Percentiles rank a stretch among this genome's conserved stretches.
phyloP scores from a whole-genome alignment of 768 basidiomycete genomes.

The Boletus vinaceobasis region DNA sequence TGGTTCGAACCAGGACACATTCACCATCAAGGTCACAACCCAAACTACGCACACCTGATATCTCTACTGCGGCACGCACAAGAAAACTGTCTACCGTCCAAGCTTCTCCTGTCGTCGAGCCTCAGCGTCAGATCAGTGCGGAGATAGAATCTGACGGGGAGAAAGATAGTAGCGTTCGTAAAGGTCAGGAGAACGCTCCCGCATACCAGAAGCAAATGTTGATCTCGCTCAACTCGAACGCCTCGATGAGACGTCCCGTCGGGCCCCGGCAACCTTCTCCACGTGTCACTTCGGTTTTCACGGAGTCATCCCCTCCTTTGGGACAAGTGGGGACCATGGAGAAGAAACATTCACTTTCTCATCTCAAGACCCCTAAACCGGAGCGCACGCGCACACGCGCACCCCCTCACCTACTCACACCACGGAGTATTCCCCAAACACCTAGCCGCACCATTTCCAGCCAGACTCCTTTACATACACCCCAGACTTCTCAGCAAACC shows the following conservation, averaged over 20 bases:
- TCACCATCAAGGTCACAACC: conserved; percentile 37
- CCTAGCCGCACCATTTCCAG: conserved; percentile 22
- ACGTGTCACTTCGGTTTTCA: conserved; percentile 2
- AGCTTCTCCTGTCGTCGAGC: conserved; percentile 24
- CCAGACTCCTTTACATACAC: conserved; percentile 16
- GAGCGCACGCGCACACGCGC: conserved; percentile 13
- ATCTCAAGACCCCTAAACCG: neutral
- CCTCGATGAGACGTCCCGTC: conserved; percentile 21
- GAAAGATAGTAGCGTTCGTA: neutral
- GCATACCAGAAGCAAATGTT: conserved; percentile 11
- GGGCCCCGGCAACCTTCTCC: conserved; percentile 22
- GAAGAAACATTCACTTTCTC: conserved; percentile 5
- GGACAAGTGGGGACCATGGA: neutral
- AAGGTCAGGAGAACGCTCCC: neutral
- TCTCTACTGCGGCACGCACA: conserved; percentile 4
- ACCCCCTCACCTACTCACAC: neutral
- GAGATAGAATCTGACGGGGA: conserved; percentile 1
- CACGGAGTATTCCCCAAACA: conserved; percentile 1
- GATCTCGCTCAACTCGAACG: conserved; percentile 20
- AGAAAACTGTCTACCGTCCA: conserved; percentile 32
- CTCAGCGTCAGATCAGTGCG: conserved; percentile 7
- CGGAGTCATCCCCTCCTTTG: conserved; percentile 1
- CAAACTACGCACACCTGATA: conserved; percentile 22
- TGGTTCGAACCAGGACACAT: conserved; percentile 9
- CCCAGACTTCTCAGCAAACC: conserved; percentile 5